Base-by-base conservation (phyloP, 2,329 filamentous ascomycete genomes). In the Pestalotiopsis fici region DNA sequence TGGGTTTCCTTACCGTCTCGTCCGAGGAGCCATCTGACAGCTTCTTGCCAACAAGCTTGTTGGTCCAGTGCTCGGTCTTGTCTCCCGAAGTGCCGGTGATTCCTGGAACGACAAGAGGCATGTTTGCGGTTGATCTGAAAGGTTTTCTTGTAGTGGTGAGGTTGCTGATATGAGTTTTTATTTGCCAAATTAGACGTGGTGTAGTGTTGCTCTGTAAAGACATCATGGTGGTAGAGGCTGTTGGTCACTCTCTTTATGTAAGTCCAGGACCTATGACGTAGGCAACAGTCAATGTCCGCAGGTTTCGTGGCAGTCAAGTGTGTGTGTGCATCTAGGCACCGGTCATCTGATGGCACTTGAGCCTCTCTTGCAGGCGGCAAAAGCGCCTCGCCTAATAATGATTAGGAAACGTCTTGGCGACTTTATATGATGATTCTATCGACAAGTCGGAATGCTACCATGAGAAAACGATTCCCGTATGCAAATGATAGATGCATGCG, bases 21-120 rank as follows among this genome's bases (percentile, higher is more conserved):
- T 80, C 85, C 65, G 83, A 82, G 21, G 78, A 76, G 18, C 78
- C 74, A 0, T 88, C 88, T 12, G 83, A 83, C 13, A 90, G 78
- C 60, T 83, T 90, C 86, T 91, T 91, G 75, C 89, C 89, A 59
- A 88, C 84, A 4, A 91, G 81, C 82, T 90, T 89, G 78, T 84
- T 85, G 71, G 80, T 81, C 89, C 89, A 91, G 73, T 88, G 82
- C 68, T 88, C 81, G 43, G 83, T 87, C 76, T 80, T 74, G 72
- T 77, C 78, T 70, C 76, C 76, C 54, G 82, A 78, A 69, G 79
- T 80, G 69, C 79, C 73, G 70, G 82, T 88, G 72, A 90, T 79
- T 74, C 86, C 87, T 66, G 88, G 88, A 21, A 89, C 84, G 73
- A 91, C 83, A 79, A 91, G 88, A 86, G 89, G 89, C 89, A 91